Conservation (phyloP, 2,329 filamentous ascomycete genomes). For the Microthyrium microscopicum region DNA sequence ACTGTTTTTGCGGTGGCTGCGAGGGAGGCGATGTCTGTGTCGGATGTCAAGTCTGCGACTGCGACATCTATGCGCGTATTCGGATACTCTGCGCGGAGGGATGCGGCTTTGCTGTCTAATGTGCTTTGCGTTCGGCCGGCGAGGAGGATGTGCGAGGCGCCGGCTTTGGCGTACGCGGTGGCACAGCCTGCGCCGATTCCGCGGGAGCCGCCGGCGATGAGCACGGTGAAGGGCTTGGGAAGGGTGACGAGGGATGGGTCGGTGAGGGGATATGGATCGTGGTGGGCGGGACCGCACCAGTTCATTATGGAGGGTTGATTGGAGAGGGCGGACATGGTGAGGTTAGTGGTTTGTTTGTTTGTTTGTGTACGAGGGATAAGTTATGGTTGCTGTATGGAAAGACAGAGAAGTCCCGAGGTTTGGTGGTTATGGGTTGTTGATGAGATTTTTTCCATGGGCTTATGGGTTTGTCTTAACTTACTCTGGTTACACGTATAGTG, state of each 20-base stretch:
- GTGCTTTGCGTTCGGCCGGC: constrained; percentile 1
- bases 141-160: constrained; percentile 3
- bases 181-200: constrained; percentile 5
- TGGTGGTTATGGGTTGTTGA: no score
- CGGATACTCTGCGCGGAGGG: constrained; percentile 1
- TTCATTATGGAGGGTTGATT: no score
- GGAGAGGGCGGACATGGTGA: no score
- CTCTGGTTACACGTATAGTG: no score
- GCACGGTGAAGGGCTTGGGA: constrained; percentile 4
- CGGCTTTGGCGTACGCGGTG: constrained; percentile 3
- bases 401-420: no score
- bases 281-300: constrained; percentile 4
- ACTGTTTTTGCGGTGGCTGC: constrained; percentile 1
- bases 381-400: no score
- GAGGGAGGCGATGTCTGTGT: neutral
- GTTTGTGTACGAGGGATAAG: no score
- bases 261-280: constrained; percentile 2
- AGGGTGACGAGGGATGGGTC: constrained; percentile 4
- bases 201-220: constrained; percentile 6
- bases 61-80: neutral
- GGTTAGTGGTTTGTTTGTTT: no score
- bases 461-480: no score
- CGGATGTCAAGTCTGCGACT: constrained; percentile 1
- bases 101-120: constrained; percentile 1
- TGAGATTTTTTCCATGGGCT: no score